Evolutionary conservation across 1,284 basidiomycete genomes (phyloP).

Genomic region (Fomitopsis schrenkii): DNA sequence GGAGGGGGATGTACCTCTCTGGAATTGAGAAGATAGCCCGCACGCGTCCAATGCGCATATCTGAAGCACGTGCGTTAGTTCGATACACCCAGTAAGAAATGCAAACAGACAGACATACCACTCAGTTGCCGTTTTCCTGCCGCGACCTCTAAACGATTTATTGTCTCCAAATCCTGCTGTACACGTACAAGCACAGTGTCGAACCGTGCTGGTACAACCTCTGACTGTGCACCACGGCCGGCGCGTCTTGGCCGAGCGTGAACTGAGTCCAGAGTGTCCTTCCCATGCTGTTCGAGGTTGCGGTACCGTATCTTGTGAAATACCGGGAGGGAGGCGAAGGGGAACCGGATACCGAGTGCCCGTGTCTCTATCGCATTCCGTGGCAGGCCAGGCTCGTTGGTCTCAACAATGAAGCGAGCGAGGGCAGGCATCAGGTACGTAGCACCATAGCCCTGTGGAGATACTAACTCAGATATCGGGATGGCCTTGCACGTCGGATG

Average conservation of each 20-base stretch:
- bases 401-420: slow-evolving; percentile 17
- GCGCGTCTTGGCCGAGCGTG: not conserved
- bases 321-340: slow-evolving; percentile 4
- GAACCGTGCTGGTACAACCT: no score
- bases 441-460: slow-evolving; percentile 11
- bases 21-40: no score
- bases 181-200: no score
- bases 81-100: no score
- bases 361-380: not conserved
- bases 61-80: no score
- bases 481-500: not conserved
- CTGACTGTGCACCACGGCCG: no score
- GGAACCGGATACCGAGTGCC: not conserved
- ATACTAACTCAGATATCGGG: not conserved
- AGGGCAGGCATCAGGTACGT: slow-evolving; percentile 21
- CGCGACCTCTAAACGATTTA: no score
- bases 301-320: slow-evolving; percentile 10
- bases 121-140: no score
- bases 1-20: no score
- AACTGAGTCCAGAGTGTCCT: slow-evolving; percentile 7
- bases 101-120: no score
- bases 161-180: no score
- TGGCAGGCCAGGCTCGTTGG: not conserved
- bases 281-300: not conserved
- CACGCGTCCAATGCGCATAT: no score